Base-by-base conservation (phyloP, 257 asterid species). In the Forsythia suspensa region DNA sequence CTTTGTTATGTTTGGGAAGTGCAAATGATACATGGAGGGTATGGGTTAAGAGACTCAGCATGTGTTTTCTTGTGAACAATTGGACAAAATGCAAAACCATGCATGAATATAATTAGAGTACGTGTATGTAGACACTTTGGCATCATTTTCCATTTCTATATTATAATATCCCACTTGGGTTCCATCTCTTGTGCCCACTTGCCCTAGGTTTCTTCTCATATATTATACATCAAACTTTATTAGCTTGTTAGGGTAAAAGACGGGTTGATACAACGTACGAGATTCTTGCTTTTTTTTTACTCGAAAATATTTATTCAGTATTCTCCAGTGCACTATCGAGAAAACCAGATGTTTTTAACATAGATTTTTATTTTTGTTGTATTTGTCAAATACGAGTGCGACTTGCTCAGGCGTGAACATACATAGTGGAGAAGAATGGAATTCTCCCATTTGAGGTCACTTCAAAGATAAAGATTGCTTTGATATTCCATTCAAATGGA, bases 51-150 rank as follows among this genome's bases (percentile, higher is more conserved):
- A 63, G 40, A 63, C 40, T 63, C 16, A 79, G 75, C 77, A 83
- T 36, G 46, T 80, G 36, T 65, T 24, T 24, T 24, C 24, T 24
- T 29, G 15, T 79, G 68, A 48, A 61, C 36, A 42, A 18, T 4
- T 76, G n/a, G 81, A 70, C 79, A 73, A 61, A 81, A 67, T 77
- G 75, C 52, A 63, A 71, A 73, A 80, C 79, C 89, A 77, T 89
- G 91, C 88, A 89, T 84, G 87, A 84, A 63, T 63, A 3, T 29
- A 3, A 87, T 57, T 78, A 46, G 77, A 29, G 66, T 77, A 85
- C 87, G 66, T 76, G 87, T 79, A 83, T 82, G 42, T 83, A 73
- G 85, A 78, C 80, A 78, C 81, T 74, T 8, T 61, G 51, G 46
- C 43, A 1, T 71, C 44, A 44, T 61, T 74, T 48, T 74, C 72